Base-by-base conservation (phyloP, 805 yeast genomes). In the Yarrowia osloensis region DNA sequence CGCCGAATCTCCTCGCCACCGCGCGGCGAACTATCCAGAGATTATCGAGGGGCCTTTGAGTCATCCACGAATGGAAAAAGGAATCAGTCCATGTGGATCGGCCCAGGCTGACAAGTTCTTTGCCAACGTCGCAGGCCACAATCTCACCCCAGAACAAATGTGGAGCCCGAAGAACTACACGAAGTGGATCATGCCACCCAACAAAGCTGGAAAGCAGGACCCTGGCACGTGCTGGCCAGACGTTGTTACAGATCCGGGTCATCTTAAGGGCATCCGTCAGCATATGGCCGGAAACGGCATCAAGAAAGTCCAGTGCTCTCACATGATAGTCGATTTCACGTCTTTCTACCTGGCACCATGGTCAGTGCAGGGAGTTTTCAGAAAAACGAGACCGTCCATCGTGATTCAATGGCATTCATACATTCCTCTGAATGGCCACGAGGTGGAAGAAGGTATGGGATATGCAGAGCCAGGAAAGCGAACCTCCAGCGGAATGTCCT, bases 201-300 rank as follows among this genome's bases (percentile, higher is more conserved):
- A 40, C 6, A 1, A 8, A 3, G 5, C 31, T 5, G 63, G 63
- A 28, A 13, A 12, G 3, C 63, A 39, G 8, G 63, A 57, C 13
- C 63, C 63, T 13, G 63, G 63, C 2, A 40, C 63, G 7, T 7
- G 8, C 15, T 57, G 63, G 63, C 63, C 63, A 1, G 33, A 19
- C 3, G n/a, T 37, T 2, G 63, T 40, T 1, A 57, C 63, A 1
- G 63, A 57, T 8, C 37, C 47, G 11, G 5, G 19, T 4, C 19
- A 40, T 3, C 49, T 57, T 12, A 57, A 57, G 37, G 63, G 63
- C 0, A 40, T 57, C 2, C 49, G 28, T 13, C 35, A 57, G 17
- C 22, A 17, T 19, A 13, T 28, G 11, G 31, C 11, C 2, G 37
- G 49, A 13, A 40, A 22, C 15, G 63, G 49, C 5, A 21, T 19